These are phyloP conservation scores for Annulohypoxylon truncatum DNA, from an alignment of 2,329 filamentous ascomycete species.

Conservation along the genomic window DNA sequence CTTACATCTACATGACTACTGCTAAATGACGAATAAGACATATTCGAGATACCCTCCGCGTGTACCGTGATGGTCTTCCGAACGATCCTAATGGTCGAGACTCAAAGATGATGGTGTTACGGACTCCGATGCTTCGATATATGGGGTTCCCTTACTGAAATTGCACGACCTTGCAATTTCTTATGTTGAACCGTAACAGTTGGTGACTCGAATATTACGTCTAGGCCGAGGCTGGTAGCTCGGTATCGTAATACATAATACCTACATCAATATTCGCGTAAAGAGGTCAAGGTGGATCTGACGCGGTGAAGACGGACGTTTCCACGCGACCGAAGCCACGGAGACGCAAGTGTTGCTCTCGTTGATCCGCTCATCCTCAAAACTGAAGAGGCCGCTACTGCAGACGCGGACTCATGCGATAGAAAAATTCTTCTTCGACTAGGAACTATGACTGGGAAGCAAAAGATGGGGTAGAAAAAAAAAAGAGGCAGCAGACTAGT, in stretches of 20 bases:
- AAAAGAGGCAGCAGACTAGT: conserved; percentile 14
- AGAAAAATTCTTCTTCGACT: conserved; percentile 29
- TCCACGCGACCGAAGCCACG: conserved; percentile 36
- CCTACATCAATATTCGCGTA: conserved; percentile 18
- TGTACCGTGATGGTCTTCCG: conserved; percentile 3
- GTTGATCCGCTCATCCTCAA: conserved; percentile 26
- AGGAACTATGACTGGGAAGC: conserved; percentile 15
- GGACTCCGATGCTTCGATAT: conserved; percentile 10
- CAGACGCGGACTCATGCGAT: conserved; percentile 35
- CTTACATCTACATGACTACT: conserved; percentile 1
- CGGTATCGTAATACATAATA: conserved; percentile 13
- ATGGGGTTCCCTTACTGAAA: neutral
- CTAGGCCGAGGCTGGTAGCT: conserved; percentile 5
- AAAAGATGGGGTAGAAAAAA: conserved; percentile 34
- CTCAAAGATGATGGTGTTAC: neutral
- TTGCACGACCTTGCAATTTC: conserved; percentile 1
- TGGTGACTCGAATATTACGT: conserved; percentile 1
- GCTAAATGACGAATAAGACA: conserved; percentile 8
- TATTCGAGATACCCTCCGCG: neutral
- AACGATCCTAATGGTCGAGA: neutral
- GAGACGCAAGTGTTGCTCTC: conserved; percentile 21
- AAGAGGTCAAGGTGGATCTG: conserved; percentile 19
- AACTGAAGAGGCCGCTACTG: conserved; percentile 30
- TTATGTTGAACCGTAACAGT: conserved; percentile 1
- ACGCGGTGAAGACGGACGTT: conserved; percentile 30